Conservation (phyloP, 169 alveolate genomes). For the Plasmodium falciparum region DNA sequence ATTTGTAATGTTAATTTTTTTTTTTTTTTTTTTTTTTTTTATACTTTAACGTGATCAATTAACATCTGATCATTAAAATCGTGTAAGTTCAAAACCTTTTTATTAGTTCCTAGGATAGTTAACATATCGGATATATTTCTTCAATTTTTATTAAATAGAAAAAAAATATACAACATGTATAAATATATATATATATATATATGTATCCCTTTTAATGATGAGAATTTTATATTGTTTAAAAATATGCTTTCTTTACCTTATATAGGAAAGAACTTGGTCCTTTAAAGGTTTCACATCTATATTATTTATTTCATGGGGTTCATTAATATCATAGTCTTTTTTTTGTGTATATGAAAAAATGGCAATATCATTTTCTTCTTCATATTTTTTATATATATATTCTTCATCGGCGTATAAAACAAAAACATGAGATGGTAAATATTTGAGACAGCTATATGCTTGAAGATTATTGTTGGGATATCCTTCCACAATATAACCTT, state of each 20-base stretch:
- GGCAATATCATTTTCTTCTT: constrained; percentile 27
- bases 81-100: constrained; percentile 28
- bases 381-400: constrained; percentile 54
- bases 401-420: constrained; percentile 62
- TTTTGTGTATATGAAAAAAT: constrained; percentile 17
- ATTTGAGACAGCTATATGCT: constrained; percentile 54
- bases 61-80: constrained; percentile 28
- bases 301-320: constrained; percentile 33
- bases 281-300: constrained; percentile 13
- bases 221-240: not conserved
- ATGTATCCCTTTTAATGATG: no score
- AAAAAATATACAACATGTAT: not conserved
- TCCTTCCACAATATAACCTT: constrained; percentile 59
- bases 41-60: constrained; percentile 48
- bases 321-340: constrained; percentile 3
- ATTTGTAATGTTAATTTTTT: no score
- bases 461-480: constrained; percentile 53
- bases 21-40: not conserved
- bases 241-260: constrained; percentile 21
- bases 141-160: not conserved
- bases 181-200: not conserved
- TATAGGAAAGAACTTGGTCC: constrained; percentile 40
- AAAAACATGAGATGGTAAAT: constrained; percentile 52
- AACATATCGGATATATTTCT: constrained; percentile 48
- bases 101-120: constrained; percentile 19